phyloP scores from a whole-genome alignment of 306 rosid species.

The Rosa rugosa region DNA sequence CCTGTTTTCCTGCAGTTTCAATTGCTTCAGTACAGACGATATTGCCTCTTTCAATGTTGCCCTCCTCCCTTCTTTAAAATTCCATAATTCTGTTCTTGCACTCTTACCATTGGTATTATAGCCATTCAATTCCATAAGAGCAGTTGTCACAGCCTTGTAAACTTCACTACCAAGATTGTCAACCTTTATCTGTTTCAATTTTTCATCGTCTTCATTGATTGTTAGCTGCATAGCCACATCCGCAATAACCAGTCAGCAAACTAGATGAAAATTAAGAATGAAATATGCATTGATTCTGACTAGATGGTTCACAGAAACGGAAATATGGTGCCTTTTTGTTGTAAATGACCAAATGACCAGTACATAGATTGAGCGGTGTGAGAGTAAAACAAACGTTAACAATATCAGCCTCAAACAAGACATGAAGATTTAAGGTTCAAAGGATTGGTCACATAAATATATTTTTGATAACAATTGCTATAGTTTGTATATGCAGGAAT shows the following conservation, averaged over 20 bases:
- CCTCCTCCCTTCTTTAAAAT: conserved; percentile 45
- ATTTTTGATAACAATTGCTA: neutral
- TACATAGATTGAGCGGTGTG: neutral
- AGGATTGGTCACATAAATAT: neutral
- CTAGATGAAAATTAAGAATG: neutral
- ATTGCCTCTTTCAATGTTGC: conserved; percentile 56
- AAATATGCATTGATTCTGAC: neutral
- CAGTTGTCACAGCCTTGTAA: conserved; percentile 39
- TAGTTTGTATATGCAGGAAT: neutral
- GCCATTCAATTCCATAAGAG: conserved; percentile 59
- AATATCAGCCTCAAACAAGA: neutral
- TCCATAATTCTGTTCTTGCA: conserved; percentile 47
- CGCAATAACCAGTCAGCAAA: neutral
- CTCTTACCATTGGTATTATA: conserved; percentile 59
- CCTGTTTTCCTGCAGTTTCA: conserved; percentile 34
- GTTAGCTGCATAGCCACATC: conserved; percentile 30
- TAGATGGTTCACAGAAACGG: neutral
- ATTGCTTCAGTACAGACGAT: conserved; percentile 30
- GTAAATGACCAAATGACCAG: neutral
- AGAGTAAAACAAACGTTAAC: neutral
- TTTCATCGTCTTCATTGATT: conserved; percentile 52
- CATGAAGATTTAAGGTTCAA: neutral
- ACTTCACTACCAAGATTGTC: conserved; percentile 45
- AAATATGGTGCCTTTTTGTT: neutral
- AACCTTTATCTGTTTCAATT: conserved; percentile 38